Evolutionary conservation across 176 grass and related monocot genomes (phyloP), one percentile per base, ranked within the genome.

Genomic region (Musa troglodytarum): DNA sequence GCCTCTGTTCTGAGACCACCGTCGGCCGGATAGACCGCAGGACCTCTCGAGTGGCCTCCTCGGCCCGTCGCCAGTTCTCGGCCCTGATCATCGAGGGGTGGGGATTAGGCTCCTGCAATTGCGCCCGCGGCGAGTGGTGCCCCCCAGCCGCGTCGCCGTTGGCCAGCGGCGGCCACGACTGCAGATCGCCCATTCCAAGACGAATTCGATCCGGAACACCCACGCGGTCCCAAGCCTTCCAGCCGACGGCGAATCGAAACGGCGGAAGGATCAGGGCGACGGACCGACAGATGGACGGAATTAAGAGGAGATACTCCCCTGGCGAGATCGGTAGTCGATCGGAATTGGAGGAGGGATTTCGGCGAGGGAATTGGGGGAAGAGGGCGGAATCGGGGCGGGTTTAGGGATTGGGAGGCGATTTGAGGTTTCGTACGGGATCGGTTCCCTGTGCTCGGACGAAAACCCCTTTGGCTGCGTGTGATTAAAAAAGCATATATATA

Each of bases 1-100:
- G 85, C 54, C 91, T 85, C 25, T 50, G 64, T 59, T 98, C 88
- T 11, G 90, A 98, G 61, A 83, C 52, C 16, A 73, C 53, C 72
- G 86, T 93, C n/a, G 94, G 94, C 80, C 88, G 88, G 74, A 98
- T 85, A 78, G 69, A 83, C 26, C 51, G 43, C 54, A 93, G 50
- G 12, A 98, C 84, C 9, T 89, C 75, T 68, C 54, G 34, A 9
- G 90, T 75, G 50, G 94, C 94, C 68, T 65, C 26, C 87, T 98
- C 94, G 43, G 92, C 85, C 34, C 68, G 90, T 50, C 52, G 63
- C 90, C 90, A 93, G 16, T 64, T 66, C 21, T 81, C 75, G 8
- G 77, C 71, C 59, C 79, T 81, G 49, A 98, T 85, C 15, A 77
- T 80, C 21, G 74, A 68, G 2, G 84, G 94, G 71, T 93, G 82